Conservation (phyloP, 768 basidiomycete genomes). For the Calvatia gigantea region DNA sequence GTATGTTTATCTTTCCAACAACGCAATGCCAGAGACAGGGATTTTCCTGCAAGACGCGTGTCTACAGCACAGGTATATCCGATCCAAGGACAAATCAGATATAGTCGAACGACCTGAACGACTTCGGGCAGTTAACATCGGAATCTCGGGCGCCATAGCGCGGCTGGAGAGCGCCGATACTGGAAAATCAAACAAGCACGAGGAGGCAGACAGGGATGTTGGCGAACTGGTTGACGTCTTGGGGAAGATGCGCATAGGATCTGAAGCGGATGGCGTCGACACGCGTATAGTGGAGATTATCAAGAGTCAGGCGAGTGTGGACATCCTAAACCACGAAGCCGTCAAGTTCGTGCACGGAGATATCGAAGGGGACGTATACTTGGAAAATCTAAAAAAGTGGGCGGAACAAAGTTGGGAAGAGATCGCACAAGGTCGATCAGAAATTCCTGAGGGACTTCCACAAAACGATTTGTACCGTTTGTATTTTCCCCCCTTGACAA, state of each 20-base stretch:
- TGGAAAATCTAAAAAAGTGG: conserved; percentile 61
- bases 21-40: conserved; percentile 15
- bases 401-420: conserved; percentile 56
- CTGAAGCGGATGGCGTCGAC: conserved; percentile 5
- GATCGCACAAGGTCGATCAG: conserved; percentile 58
- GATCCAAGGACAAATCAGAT: conserved; percentile 65
- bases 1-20: background rate
- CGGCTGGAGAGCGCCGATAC: conserved; percentile 46
- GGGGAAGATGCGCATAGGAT: conserved; percentile 22
- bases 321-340: conserved; percentile 57
- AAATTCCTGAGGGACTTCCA: conserved; percentile 68
- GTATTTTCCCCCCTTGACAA: conserved; percentile 23
- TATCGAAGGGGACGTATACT: conserved; percentile 61
- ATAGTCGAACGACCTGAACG: conserved; percentile 93
- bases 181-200: background rate
- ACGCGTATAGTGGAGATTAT: conserved; percentile 39
- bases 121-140: conserved; percentile 77
- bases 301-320: conserved; percentile 48
- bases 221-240: conserved; percentile 23
- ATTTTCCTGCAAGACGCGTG: conserved; percentile 71
- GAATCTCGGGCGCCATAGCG: conserved; percentile 76
- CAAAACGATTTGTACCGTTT: conserved; percentile 84
- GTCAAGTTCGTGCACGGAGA: conserved; percentile 76
- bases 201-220: background rate
- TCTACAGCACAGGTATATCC: conserved; percentile 72